Base-by-base conservation (phyloP, 1,139 yeast species). In the Geotrichum siamense region DNA sequence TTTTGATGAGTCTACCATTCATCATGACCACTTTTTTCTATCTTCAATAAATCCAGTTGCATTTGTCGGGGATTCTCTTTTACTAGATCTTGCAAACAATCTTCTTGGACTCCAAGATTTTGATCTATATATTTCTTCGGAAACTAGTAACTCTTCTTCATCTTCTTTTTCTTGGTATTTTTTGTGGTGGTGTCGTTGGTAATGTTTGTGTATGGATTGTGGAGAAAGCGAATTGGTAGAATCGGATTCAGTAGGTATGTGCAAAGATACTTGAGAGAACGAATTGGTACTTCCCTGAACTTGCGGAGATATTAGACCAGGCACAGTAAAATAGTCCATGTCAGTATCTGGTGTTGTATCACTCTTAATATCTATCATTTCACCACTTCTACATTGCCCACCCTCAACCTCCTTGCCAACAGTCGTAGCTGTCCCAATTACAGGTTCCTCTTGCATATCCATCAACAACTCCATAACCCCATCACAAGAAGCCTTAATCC, bases 251-350 rank as follows among this genome's bases (percentile, higher is more conserved):
- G 38, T 33, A 3, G 43, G 43, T 20, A 40, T 33, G 5, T 33
- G 20, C 26, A 40, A 23, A 2, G 43, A 40, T 6, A 40, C 43
- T 33, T 40, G 43, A 20, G 43, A 40, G 26, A 40, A 40, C 23
- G 43, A 40, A 17, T 40, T 40, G 10, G 9, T 23, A 8, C 9
- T 23, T 10, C 26, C 6, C 26, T 10, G 9, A 10, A 23, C 26
- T 23, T 10, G 26, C 10, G 6, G 9, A 8, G 9, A 10, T 10
- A 8, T 10, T 23, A 8, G 9, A 6, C 10, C 26, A 8, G 26
- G 9, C 12, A 15, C 34, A 30, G 34, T 30, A 16, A 16, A 30
- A 21, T 30, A 30, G 10, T n/a, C n/a, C 8, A 12, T 15, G 21
- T 30, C 34, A 10, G 26, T 8, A 6, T 23, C 26, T 10, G 26